Conservation (phyloP, 139 green algal species). For the Deuterostichococcus epilithicus region DNA sequence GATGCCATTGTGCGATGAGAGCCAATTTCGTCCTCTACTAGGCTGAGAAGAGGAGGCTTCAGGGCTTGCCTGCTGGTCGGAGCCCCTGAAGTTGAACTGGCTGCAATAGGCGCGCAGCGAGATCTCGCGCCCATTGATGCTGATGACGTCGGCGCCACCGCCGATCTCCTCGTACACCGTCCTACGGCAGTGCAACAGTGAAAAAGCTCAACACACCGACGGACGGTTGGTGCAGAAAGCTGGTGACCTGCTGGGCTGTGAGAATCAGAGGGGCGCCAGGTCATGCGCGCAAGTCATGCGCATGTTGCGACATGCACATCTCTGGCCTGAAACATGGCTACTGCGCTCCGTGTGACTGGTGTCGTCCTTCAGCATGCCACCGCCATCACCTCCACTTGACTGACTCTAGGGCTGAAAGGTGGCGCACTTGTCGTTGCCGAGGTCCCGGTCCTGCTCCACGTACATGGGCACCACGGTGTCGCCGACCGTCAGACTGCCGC, state of each 20-base stretch:
- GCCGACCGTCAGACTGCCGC: conserved; percentile 43
- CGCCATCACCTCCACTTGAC: no score
- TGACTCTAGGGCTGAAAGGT: no score
- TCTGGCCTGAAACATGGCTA: not conserved
- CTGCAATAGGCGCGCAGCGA: conserved; percentile 69
- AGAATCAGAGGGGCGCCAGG: no score
- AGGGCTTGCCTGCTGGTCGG: conserved; percentile 52
- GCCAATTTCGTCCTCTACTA: conserved; percentile 73
- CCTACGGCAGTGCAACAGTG: conserved; percentile 5
- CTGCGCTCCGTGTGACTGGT: conserved; percentile 19
- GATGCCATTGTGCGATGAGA: no score
- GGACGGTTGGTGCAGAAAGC: not conserved
- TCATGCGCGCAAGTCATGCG: no score
- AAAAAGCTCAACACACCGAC: no score
- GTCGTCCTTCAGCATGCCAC: no score
- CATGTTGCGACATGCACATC: no score
- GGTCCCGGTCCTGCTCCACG: conserved; percentile 11
- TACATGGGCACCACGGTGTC: conserved; percentile 81
- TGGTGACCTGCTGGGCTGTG: not conserved
- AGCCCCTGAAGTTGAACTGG: conserved; percentile 75
- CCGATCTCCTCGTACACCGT: conserved; percentile 58
- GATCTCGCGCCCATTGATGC: conserved; percentile 57
- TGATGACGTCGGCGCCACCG: conserved; percentile 37
- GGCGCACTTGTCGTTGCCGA: not conserved
- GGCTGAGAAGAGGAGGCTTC: no score